These are phyloP conservation scores for Physcomitrellopsis africana DNA, from an alignment of 225 moss, liverwort and hornwort species.

Conservation along the genomic window DNA sequence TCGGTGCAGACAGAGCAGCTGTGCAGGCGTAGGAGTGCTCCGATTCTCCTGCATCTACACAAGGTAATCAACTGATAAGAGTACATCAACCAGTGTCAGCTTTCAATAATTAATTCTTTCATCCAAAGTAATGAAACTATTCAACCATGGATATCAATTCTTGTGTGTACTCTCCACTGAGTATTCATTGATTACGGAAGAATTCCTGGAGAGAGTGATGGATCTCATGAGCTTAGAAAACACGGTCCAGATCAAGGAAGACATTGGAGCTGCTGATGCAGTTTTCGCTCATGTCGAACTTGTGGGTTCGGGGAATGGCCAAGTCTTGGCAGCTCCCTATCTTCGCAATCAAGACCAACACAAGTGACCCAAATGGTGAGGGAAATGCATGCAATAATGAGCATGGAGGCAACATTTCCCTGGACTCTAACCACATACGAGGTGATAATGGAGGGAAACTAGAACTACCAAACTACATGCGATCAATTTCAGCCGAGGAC, in stretches of 20 bases:
- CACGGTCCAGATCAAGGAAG: conserved; percentile 79
- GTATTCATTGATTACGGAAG: conserved; percentile 71
- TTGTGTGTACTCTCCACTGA: conserved; percentile 18
- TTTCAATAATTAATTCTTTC: no score
- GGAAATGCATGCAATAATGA: conserved; percentile 89
- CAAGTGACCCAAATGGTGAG: conserved; percentile 99
- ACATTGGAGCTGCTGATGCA: conserved; percentile 88
- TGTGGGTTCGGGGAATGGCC: conserved; percentile 95
- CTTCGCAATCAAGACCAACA: conserved; percentile 95
- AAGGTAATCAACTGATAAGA: conserved; percentile 50
- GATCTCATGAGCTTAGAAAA: conserved; percentile 94
- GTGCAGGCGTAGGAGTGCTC: conserved; percentile 61
- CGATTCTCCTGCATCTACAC: conserved; percentile 75
- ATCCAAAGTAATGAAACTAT: no score
- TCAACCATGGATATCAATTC: no score
- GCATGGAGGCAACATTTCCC: conserved; percentile 68
- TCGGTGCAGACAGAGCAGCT: conserved; percentile 37
- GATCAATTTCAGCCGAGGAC: conserved; percentile 72
- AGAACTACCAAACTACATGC: conserved; percentile 41
- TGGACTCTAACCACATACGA: conserved; percentile 40
- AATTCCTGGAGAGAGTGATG: conserved; percentile 85
- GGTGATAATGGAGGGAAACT: conserved; percentile 46
- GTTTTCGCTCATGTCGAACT: conserved; percentile 90
- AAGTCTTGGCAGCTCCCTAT: conserved; percentile 90
- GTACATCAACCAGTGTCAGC: neutral